Conservation (phyloP, 2,329 filamentous ascomycete genomes). For the Neoascochyta sp. region DNA sequence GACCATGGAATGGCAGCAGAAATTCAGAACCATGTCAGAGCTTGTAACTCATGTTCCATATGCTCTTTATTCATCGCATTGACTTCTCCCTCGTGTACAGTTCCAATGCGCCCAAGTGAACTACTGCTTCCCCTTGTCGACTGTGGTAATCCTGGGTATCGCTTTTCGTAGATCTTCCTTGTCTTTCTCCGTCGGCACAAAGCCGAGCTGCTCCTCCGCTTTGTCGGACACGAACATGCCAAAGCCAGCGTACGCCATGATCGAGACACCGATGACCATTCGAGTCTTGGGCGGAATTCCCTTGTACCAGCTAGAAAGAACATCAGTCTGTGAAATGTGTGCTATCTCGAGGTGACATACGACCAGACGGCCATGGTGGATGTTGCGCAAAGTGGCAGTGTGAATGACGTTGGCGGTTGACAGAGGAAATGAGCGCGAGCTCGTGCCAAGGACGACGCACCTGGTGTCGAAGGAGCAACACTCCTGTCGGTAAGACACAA, state of each 20-base stretch:
- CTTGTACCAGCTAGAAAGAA: slow-evolving; percentile 53
- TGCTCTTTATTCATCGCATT: no score
- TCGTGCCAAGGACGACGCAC: no score
- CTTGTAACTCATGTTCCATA: no score
- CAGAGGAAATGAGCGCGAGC: no score
- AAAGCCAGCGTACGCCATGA: slow-evolving; percentile 71
- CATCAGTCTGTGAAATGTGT: slow-evolving; percentile 1
- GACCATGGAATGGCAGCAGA: no score
- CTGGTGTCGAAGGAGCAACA: no score
- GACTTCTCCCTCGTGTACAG: no score
- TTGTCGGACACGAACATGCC: slow-evolving; percentile 72
- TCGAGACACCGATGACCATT: slow-evolving; percentile 65
- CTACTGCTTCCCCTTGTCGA: slow-evolving; percentile 19
- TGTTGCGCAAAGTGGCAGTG: no score
- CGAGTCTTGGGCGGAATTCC: slow-evolving; percentile 68
- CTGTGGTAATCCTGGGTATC: slow-evolving; percentile 56
- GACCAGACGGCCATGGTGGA: slow-evolving; percentile 37
- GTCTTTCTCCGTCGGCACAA: slow-evolving; percentile 70
- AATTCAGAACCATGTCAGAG: no score
- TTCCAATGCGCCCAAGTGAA: no score
- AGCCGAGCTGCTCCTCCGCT: slow-evolving; percentile 68
- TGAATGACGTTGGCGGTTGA: no score
- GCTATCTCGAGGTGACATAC: slow-evolving; percentile 18
- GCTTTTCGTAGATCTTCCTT: slow-evolving; percentile 61
- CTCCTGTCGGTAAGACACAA: no score